These are phyloP conservation scores for Vairimorpha necatrix DNA, from an alignment of 371 early-diverging fungal species.

Conservation along the genomic window DNA sequence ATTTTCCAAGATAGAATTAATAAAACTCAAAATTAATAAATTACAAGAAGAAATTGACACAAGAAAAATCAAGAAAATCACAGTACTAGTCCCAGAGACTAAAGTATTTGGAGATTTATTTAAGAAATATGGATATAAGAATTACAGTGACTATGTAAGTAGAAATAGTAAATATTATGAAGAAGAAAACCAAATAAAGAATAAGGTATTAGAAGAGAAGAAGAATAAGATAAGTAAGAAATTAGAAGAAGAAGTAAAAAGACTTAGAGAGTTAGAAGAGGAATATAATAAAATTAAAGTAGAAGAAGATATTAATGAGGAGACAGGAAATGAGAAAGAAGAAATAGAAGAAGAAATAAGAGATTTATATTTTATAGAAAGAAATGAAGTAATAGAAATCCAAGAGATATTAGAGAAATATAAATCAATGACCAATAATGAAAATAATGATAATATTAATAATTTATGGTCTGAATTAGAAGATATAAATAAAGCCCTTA, in stretches of 20 bases:
- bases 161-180: conserved; percentile 1
- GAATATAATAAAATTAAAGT: background rate
- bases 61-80: background rate
- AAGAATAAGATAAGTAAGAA: conserved; percentile 1
- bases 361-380: conserved; percentile 12
- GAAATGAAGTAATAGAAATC: background rate
- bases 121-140: conserved; percentile 4
- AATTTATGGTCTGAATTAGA: conserved; percentile 9
- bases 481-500: conserved; percentile 66
- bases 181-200: background rate
- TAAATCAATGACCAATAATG: background rate
- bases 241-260: conserved; percentile 8
- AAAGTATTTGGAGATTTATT: conserved; percentile 14
- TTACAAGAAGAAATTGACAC: background rate
- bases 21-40: background rate
- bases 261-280: background rate
- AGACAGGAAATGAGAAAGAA: background rate
- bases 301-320: background rate
- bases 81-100: background rate
- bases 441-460: conserved; percentile 1
- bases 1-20: background rate
- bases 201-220: background rate
- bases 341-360: background rate
- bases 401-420: conserved; percentile 45
- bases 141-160: conserved; percentile 4